Percentiles rank a stretch among this genome's conserved stretches.
Evolutionary conservation across 176 grass and related monocot species (phyloP).

Genomic region (Poa annua): DNA sequence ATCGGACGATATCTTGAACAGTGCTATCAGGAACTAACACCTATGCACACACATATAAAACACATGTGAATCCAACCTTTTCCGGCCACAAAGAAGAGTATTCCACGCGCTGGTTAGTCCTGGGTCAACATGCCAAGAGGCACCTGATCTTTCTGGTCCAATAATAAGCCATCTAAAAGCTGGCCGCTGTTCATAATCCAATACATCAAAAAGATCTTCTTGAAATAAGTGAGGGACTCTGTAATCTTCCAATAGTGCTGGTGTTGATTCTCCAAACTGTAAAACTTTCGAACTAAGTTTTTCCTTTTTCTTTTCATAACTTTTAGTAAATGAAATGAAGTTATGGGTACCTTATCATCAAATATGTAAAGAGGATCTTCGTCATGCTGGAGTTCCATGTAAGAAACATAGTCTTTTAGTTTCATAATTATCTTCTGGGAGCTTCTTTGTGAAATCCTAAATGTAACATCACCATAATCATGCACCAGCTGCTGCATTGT

Average conservation of each 20-base stretch:
- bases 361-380: conserved; percentile 99
- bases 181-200: conserved; percentile 82
- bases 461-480: conserved; percentile 72
- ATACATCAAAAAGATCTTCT: conserved; percentile 86
- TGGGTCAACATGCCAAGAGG: conserved; percentile 99
- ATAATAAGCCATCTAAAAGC: conserved; percentile 97
- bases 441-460: conserved; percentile 94
- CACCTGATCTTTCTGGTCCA: conserved; percentile 95
- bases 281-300: conserved; percentile 38
- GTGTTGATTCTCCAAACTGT: conserved; percentile 88
- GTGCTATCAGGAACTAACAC: neutral
- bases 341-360: conserved; percentile 76
- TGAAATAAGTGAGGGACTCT: conserved; percentile 81
- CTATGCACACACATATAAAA: conserved; percentile 10
- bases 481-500: conserved; percentile 66
- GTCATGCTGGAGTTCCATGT: conserved; percentile 93
- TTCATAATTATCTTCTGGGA: conserved; percentile 90
- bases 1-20: too few relatives aligned
- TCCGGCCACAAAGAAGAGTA: conserved; percentile 88
- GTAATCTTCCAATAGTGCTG: conserved; percentile 84
- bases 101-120: conserved; percentile 95
- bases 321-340: conserved; percentile 34
- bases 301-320: conserved; percentile 9
- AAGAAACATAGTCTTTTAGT: conserved; percentile 90
- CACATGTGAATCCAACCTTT: conserved; percentile 61